Base-by-base conservation (phyloP, 148 eudicot genomes). In the Polygonum maritimum region DNA sequence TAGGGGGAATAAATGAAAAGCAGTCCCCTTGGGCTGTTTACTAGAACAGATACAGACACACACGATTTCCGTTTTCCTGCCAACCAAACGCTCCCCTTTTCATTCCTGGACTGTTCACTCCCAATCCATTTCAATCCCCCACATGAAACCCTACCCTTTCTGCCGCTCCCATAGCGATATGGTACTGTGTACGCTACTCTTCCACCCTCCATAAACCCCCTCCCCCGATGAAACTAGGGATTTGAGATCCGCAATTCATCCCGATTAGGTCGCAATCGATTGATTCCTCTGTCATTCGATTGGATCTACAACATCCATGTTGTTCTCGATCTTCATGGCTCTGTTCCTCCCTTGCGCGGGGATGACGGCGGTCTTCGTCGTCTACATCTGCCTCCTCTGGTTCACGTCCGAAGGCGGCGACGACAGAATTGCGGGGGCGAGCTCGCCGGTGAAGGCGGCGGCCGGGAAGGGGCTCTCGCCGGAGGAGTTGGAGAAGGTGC, bases 301-400 rank as follows among this genome's bases (percentile, higher is more conserved):
- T 51, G 47, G 47, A 31, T 67, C 71, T n/a, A 33, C 16, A 11
- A 31, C 7, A 5, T 35, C 5, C 14, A 89, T 91, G 97, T 26
- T 89, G 71, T 35, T 87, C 5, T 81, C 97, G 19, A 78, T 92
- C 3, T 86, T 87, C 63, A 80, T 94, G 10, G 97, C 98, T 0
- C 79, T 94, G 22, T 91, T 94, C 76, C 83, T 94, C 0, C 94
- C 97, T 3, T 94, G 94, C 75, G 91, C 87, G 7, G 92, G 90
- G 3, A 89, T 94, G 92, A 87, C 89, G 78, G 88, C 79, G 0
- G 86, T 91, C 7, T 89, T 94, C 78, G 51, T 88, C 35, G 86
- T 94, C 18, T 94, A 94, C 87, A 75, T 90, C 48, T 89, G 90
- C 47, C 40, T 94, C 19, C 19, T 90, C 13, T 94, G 94, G 85